Conservation (phyloP, 1,139 yeast genomes). For the Casaregolazyma suthepensis region DNA sequence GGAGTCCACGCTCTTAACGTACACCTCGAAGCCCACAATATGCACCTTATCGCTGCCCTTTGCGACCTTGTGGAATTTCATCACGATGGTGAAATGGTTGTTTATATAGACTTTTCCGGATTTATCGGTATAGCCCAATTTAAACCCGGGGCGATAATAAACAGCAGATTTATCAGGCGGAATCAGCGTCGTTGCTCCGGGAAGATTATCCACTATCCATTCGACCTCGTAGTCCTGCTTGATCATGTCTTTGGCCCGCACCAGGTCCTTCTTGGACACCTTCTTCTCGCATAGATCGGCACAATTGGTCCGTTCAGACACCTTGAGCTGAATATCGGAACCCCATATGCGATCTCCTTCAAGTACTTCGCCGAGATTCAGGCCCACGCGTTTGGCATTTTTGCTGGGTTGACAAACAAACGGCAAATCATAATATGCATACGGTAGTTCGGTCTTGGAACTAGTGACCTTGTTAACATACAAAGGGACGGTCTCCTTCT, state of each 20-base stretch:
- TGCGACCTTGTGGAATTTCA: slow-evolving; percentile 61
- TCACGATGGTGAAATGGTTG: slow-evolving; percentile 76
- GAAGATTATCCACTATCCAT: slow-evolving; percentile 80
- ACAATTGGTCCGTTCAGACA: slow-evolving; percentile 62
- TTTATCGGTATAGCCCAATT: slow-evolving; percentile 57
- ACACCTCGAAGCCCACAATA: slow-evolving; percentile 87
- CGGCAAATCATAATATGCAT: slow-evolving; percentile 67
- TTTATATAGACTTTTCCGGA: slow-evolving; percentile 36
- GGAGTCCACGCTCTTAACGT: slow-evolving; percentile 73
- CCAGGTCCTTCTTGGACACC: slow-evolving; percentile 45
- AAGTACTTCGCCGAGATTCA: slow-evolving; percentile 70
- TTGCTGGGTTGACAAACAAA: slow-evolving; percentile 70
- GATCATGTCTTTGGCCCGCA: slow-evolving; percentile 56
- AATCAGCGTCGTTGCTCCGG: slow-evolving; percentile 83
- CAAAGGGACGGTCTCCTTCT: slow-evolving; percentile 62
- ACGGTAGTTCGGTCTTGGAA: slow-evolving; percentile 71
- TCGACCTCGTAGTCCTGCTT: slow-evolving; percentile 69
- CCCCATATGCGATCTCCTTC: slow-evolving; percentile 78
- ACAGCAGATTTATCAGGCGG: slow-evolving; percentile 54
- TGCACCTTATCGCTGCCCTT: slow-evolving; percentile 32
- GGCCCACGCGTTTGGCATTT: slow-evolving; percentile 43
- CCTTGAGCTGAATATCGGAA: slow-evolving; percentile 57
- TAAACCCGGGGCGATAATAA: slow-evolving; percentile 83
- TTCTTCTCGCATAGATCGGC: slow-evolving; percentile 58
- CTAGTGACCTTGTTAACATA: slow-evolving; percentile 75